phyloP scores from a whole-genome alignment of 345 rosid genomes.

The Trapa incisa region DNA sequence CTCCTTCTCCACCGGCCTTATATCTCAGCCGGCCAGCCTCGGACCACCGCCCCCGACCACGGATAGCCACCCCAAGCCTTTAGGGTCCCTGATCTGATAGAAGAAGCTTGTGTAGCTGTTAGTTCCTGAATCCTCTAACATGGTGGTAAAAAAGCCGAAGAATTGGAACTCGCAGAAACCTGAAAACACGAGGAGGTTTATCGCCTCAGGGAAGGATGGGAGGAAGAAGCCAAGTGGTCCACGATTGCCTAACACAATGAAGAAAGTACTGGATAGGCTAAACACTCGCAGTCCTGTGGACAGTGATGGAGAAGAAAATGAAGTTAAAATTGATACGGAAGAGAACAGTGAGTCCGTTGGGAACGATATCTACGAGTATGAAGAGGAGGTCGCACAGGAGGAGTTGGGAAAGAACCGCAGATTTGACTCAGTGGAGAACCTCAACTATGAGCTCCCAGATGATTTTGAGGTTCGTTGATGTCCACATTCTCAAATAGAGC shows the following conservation, averaged over 20 bases:
- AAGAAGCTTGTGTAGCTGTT: neutral
- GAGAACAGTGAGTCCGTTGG: conserved; percentile 11
- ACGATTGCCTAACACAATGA: conserved; percentile 49
- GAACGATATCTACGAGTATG: conserved; percentile 67
- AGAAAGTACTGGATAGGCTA: conserved; percentile 37
- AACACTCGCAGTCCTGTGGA: conserved; percentile 17
- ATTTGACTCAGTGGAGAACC: conserved; percentile 55
- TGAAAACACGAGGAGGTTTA: neutral
- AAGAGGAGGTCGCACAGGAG: conserved; percentile 63
- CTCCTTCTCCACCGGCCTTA: no score
- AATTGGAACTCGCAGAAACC: neutral
- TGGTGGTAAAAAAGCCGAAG: conserved; percentile 17
- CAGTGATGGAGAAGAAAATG: conserved; percentile 30
- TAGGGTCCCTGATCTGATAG: no score
- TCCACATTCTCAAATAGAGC: neutral
- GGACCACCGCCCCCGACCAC: no score
- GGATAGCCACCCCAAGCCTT: no score
- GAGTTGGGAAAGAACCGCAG: conserved; percentile 72
- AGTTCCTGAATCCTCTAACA: neutral
- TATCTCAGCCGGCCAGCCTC: no score
- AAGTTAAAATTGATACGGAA: conserved; percentile 27
- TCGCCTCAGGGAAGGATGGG: neutral
- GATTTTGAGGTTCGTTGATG: conserved; percentile 40
- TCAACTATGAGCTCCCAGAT: conserved; percentile 57
- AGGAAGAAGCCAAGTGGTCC: conserved; percentile 19